phyloP scores from a whole-genome alignment of 2,329 filamentous ascomycete species.

The Anthostomella pinea region DNA sequence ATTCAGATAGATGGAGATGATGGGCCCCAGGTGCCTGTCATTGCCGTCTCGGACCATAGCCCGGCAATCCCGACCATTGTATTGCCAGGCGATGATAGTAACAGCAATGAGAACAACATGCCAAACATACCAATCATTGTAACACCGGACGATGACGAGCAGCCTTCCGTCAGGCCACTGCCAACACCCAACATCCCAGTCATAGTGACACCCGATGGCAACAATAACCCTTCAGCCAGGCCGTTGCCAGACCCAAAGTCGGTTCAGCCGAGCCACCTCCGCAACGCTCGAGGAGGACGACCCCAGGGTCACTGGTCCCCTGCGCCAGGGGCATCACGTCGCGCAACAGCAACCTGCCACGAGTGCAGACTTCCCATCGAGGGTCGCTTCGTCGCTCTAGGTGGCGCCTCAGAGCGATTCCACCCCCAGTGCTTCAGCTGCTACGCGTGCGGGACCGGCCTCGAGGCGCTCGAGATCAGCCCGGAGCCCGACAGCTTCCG shows the following conservation, averaged over 20 bases:
- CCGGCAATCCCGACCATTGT: constrained; percentile 41
- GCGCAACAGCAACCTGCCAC: constrained; percentile 72
- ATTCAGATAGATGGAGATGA: constrained; percentile 44
- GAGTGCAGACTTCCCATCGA: constrained; percentile 83
- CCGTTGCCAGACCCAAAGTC: constrained; percentile 48
- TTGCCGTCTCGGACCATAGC: constrained; percentile 44
- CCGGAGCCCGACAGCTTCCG: constrained; percentile 78
- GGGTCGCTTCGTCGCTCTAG: constrained; percentile 83
- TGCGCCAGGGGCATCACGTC: constrained; percentile 43
- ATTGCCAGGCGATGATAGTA: constrained; percentile 33
- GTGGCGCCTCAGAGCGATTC: constrained; percentile 71
- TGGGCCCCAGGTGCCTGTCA: constrained; percentile 47
- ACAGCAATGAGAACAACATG: constrained; percentile 3
- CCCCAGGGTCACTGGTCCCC: constrained; percentile 59
- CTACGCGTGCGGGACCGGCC: constrained; percentile 78
- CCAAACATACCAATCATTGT: constrained; percentile 41
- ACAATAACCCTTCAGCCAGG: constrained; percentile 34
- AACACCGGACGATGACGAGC: constrained; percentile 38
- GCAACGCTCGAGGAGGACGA: constrained; percentile 38
- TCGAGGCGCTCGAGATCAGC: constrained; percentile 95
- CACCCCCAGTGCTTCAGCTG: constrained; percentile 93
- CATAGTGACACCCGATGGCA: constrained; percentile 46
- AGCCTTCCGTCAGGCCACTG: constrained; percentile 41
- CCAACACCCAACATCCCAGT: constrained; percentile 41
- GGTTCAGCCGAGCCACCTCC: constrained; percentile 28